Conservation (phyloP, 257 asterid genomes). For the Przewalskia tangutica region DNA sequence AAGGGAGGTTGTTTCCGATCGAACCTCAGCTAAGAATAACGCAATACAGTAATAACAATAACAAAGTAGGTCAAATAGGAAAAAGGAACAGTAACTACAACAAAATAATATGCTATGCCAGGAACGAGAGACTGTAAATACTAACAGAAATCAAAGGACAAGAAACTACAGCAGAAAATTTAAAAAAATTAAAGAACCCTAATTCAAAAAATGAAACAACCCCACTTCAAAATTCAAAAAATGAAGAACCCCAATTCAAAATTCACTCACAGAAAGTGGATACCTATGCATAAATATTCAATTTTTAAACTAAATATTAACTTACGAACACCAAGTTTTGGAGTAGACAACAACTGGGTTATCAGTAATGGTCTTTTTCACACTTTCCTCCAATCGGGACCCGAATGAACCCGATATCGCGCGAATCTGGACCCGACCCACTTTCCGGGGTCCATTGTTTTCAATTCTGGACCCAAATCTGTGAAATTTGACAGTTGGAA, state of each 20-base stretch:
- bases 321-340: constrained; percentile 93
- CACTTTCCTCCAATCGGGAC: constrained; percentile 48
- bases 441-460: background rate
- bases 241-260: background rate
- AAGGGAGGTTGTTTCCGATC: too few species aligned
- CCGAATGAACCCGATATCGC: constrained; percentile 64
- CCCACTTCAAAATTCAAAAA: background rate
- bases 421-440: constrained; percentile 29
- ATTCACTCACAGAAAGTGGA: background rate
- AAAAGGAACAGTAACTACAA: too few species aligned
- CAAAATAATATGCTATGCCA: too few species aligned
- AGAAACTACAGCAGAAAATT: too few species aligned
- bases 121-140: too few species aligned
- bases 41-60: too few species aligned
- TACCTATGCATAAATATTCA: background rate
- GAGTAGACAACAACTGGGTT: constrained; percentile 89
- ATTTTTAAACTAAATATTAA: background rate
- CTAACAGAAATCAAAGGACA: too few species aligned
- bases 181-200: background rate
- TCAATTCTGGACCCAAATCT: constrained; percentile 13
- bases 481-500: constrained; percentile 5
- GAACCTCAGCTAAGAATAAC: too few species aligned
- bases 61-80: too few species aligned
- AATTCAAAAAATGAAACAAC: background rate
- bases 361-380: constrained; percentile 43